Conservation (phyloP, 2,329 filamentous ascomycete genomes). For the Trematosphaeria pertusa region DNA sequence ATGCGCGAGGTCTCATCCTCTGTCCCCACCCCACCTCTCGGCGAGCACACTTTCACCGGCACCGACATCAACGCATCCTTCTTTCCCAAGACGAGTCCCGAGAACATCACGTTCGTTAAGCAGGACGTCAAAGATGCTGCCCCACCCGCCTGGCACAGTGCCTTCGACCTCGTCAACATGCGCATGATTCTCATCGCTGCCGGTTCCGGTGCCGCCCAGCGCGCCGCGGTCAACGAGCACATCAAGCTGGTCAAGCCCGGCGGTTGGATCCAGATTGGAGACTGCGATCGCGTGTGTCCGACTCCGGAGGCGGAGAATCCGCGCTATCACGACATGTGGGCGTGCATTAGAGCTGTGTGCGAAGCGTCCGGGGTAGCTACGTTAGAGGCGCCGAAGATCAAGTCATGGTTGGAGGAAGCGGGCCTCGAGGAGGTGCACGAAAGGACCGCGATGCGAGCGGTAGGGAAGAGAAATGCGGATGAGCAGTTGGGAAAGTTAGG, state of each 20-base stretch:
- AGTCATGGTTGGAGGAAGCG: slow-evolving; percentile 14
- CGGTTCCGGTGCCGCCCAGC: slow-evolving; percentile 11
- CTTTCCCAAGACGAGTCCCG: slow-evolving; percentile 4
- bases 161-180: slow-evolving; percentile 17
- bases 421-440: slow-evolving; percentile 16
- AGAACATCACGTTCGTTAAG: slow-evolving; percentile 12
- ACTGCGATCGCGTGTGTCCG: slow-evolving; percentile 17
- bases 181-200: slow-evolving; percentile 18
- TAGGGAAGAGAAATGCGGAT: slow-evolving; percentile 15
- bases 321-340: slow-evolving; percentile 17
- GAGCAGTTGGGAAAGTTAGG: slow-evolving; percentile 7
- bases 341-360: slow-evolving; percentile 15
- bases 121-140: slow-evolving; percentile 11
- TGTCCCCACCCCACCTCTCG: slow-evolving; percentile 9
- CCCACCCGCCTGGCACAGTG: slow-evolving; percentile 6
- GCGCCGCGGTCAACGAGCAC: slow-evolving; percentile 12
- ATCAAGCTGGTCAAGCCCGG: slow-evolving; percentile 10
- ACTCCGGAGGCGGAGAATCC: slow-evolving; percentile 13
- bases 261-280: slow-evolving; percentile 18
- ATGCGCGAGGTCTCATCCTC: slow-evolving; percentile 17
- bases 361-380: slow-evolving; percentile 9
- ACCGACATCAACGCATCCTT: slow-evolving; percentile 16
- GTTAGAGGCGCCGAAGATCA: slow-evolving; percentile 12
- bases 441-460: slow-evolving; percentile 12
- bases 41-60: slow-evolving; percentile 11